Base-by-base conservation (phyloP, 2,329 filamentous ascomycete genomes). In the Alternaria brassicicola region DNA sequence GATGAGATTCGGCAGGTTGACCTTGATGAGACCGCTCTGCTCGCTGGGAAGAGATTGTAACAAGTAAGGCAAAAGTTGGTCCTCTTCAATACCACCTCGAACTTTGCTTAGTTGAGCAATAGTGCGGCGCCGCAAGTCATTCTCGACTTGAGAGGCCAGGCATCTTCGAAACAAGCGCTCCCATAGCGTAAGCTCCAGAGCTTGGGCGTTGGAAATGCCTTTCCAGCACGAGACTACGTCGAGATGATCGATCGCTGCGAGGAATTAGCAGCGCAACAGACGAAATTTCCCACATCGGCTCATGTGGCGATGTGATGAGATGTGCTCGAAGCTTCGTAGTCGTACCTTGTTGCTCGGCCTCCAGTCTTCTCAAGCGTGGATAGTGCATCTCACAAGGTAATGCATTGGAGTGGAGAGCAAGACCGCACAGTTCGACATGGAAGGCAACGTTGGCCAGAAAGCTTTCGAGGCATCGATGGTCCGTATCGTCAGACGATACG, bases 151-250 rank as follows among this genome's bases (percentile, higher is more conserved):
- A 8, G 52, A 57, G 21, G 66, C 64, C 13, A 77, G 50, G 13
- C 65, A 63, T 13, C 57, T 35, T 30, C 61, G 58, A 41, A 77
- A 67, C 17, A 70, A 45, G 2, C 57, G 57, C 36, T 78, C 72
- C 76, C 75, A 78, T 30, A 67, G 61, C 3, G 48, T 28, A 39
- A 78, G 55, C 52, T 78, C 77, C 9, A 50, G 21, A 26, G 72
- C 71, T 50, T 74, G 72, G 5, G 57, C 19, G 12, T 59, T 50
- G 3, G 69, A 70, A 3, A 78, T 47, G 5, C 68, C 66, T 55
- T 73, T 78, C 77, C 77, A 79, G 42, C 69, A 76, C 6, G 72
- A 69, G 3, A 74, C 59, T 5, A 73, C 59, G 50, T 78, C 76
- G 25, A 78, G 65, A 54, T 76, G 71, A 26, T 64, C 69, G 46